Evolutionary conservation across 768 basidiomycete species (phyloP).

Genomic region (Macrolepiota fuliginosa): DNA sequence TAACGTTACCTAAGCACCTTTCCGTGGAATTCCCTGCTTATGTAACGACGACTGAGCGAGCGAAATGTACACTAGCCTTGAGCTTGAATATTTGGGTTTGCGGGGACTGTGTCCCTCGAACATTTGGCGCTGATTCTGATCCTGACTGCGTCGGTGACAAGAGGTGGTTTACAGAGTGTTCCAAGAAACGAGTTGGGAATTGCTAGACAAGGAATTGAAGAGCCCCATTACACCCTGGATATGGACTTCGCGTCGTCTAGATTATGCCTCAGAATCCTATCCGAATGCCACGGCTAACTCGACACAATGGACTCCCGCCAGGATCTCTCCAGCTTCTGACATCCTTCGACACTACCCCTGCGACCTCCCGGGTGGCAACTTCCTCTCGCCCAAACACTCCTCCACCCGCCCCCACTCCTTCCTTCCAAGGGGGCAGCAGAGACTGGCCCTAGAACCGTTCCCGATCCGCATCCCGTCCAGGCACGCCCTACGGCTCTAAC

Average conservation of each 20-base stretch:
- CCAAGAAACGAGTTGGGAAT: too few relatives aligned
- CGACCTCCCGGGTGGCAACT: neutral
- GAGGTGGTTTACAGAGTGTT: too few relatives aligned
- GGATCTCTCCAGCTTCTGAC: constrained; percentile 18
- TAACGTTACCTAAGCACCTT: too few relatives aligned
- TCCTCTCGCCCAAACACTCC: constrained; percentile 19
- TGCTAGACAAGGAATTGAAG: too few relatives aligned
- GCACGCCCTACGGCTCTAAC: constrained; percentile 14
- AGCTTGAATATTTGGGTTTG: too few relatives aligned
- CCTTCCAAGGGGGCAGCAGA: constrained; percentile 14
- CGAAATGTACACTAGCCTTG: too few relatives aligned
- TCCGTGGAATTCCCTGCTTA: too few relatives aligned
- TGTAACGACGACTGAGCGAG: too few relatives aligned
- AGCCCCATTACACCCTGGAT: constrained; percentile 78
- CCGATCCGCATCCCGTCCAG: constrained; percentile 12
- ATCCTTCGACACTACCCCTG: constrained; percentile 32
- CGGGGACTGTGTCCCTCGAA: too few relatives aligned
- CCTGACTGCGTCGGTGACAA: too few relatives aligned
- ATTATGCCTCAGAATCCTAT: constrained; percentile 4
- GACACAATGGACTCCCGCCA: constrained; percentile 4
- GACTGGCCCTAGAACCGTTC: neutral
- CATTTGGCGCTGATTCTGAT: too few relatives aligned
- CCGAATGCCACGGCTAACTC: too few relatives aligned
- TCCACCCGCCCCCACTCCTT: constrained; percentile 25
- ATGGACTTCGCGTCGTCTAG: constrained; percentile 53